These are phyloP conservation scores for Sarocladium kiliense DNA, from an alignment of 2,329 filamentous ascomycete genomes.

Conservation along the genomic window DNA sequence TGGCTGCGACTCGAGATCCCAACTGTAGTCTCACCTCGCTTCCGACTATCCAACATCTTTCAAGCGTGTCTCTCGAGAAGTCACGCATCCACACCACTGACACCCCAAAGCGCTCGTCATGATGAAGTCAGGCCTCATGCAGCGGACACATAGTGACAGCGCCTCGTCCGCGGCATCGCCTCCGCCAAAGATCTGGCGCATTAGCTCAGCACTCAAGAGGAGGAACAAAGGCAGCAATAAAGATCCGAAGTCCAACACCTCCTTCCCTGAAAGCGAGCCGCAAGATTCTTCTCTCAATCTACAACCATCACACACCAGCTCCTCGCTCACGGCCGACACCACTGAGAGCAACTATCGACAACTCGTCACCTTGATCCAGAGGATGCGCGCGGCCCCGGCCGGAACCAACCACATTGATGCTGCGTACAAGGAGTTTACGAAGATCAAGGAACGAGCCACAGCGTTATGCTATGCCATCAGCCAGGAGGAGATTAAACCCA, in stretches of 20 bases:
- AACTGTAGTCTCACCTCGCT: neutral
- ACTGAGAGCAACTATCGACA: slow-evolving; percentile 29
- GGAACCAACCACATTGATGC: slow-evolving; percentile 34
- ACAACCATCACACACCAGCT: slow-evolving; percentile 18
- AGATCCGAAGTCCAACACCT: slow-evolving; percentile 10
- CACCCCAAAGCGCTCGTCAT: neutral
- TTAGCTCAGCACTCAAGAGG: neutral
- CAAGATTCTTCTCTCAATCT: slow-evolving; percentile 21
- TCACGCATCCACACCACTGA: neutral
- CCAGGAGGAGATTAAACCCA: slow-evolving; percentile 31
- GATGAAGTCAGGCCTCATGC: neutral
- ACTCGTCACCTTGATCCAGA: slow-evolving; percentile 28
- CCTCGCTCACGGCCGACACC: slow-evolving; percentile 20
- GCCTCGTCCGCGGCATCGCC: slow-evolving; percentile 7
- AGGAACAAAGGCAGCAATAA: neutral
- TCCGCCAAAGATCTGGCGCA: neutral
- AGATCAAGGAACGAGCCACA: slow-evolving; percentile 33
- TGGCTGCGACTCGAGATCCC: neutral
- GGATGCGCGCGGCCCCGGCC: slow-evolving; percentile 27
- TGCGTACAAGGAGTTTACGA: slow-evolving; percentile 39
- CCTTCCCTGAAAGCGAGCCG: slow-evolving; percentile 18
- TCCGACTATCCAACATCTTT: neutral
- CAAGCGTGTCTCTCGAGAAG: too few species aligned
- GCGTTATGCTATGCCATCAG: slow-evolving; percentile 35
- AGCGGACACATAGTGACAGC: slow-evolving; percentile 6